Percentiles rank a stretch among this genome's conserved stretches.
Evolutionary conservation across 2,329 filamentous ascomycete genomes (phyloP).

Genomic region (Gliomastix tumulicola): DNA sequence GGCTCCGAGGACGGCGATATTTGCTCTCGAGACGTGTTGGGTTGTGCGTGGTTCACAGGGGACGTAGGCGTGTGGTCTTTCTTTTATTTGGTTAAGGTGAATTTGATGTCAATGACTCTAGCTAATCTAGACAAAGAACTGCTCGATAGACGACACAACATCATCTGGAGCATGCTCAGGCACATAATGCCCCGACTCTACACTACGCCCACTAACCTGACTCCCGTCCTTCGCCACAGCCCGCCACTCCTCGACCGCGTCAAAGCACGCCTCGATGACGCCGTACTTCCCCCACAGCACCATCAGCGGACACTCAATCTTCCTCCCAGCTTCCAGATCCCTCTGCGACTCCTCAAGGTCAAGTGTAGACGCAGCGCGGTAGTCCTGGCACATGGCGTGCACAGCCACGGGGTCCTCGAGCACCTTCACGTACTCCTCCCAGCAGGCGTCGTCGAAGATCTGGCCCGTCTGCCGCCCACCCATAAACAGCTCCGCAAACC

Average conservation of each 20-base stretch:
- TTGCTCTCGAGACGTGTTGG: too few relatives aligned
- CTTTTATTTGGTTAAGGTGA: too few relatives aligned
- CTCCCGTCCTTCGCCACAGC: slow-evolving; percentile 29
- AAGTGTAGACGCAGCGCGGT: slow-evolving; percentile 41
- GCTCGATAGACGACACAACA: slow-evolving; percentile 29
- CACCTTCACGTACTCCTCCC: slow-evolving; percentile 31
- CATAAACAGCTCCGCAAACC: slow-evolving; percentile 34
- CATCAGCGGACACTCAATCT: slow-evolving; percentile 36
- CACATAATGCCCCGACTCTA: slow-evolving; percentile 42
- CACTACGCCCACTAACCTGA: slow-evolving; percentile 27
- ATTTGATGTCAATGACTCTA: too few relatives aligned
- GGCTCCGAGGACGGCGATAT: not conserved
- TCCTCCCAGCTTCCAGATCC: slow-evolving; percentile 32
- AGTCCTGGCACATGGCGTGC: slow-evolving; percentile 48
- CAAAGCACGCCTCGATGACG: slow-evolving; percentile 40
- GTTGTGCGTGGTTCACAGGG: too few relatives aligned
- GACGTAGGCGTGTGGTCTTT: not conserved
- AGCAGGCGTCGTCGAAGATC: slow-evolving; percentile 23
- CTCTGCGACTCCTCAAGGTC: slow-evolving; percentile 43
- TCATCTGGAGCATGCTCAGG: slow-evolving; percentile 43
- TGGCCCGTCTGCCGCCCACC: slow-evolving; percentile 26
- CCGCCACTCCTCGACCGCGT: slow-evolving; percentile 42
- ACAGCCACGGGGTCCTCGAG: slow-evolving; percentile 33
- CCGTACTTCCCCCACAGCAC: slow-evolving; percentile 43
- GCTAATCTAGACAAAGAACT: slow-evolving; percentile 28